Conservation (phyloP, 441 rosid genomes). For the Pelargonium cotyledonis region DNA sequence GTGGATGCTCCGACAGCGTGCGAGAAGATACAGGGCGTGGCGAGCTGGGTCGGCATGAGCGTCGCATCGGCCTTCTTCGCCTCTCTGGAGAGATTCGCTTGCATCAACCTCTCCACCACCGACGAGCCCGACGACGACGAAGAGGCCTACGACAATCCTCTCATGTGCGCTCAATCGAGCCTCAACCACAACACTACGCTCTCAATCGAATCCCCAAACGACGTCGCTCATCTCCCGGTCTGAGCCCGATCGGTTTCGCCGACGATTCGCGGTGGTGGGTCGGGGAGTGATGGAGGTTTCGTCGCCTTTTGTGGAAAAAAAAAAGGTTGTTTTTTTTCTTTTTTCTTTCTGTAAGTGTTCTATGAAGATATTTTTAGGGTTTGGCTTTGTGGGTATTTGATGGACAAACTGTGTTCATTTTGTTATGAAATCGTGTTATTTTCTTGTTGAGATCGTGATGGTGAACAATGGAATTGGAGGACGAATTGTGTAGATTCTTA, state of each 20-base stretch:
- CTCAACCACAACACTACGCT: conserved; percentile 16
- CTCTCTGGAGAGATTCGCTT: conserved; percentile 60
- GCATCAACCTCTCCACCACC: conserved; percentile 53
- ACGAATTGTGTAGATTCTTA: too few species aligned
- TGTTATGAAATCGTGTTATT: too few species aligned
- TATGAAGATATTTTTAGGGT: too few species aligned
- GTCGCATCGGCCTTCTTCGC: conserved; percentile 65
- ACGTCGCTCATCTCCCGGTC: conserved; percentile 29
- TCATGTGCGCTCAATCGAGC: conserved; percentile 21
- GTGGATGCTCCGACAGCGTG: background rate
- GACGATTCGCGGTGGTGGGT: background rate
- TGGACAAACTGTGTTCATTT: too few species aligned
- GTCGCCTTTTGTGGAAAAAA: too few species aligned
- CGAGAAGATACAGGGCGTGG: conserved; percentile 21
- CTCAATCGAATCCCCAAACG: background rate
- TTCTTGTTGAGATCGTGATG: too few species aligned
- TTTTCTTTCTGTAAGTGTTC: too few species aligned
- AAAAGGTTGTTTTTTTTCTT: too few species aligned
- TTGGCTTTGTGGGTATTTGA: too few species aligned
- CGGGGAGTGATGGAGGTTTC: too few species aligned
- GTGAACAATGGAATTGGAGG: too few species aligned
- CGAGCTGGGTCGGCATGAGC: conserved; percentile 47
- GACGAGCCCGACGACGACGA: conserved; percentile 41
- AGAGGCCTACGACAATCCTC: conserved; percentile 37
- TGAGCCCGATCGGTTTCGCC: conserved; percentile 13